phyloP scores from a whole-genome alignment of 495 filamentous ascomycete genomes.

The Ascodesmis nigricans region DNA sequence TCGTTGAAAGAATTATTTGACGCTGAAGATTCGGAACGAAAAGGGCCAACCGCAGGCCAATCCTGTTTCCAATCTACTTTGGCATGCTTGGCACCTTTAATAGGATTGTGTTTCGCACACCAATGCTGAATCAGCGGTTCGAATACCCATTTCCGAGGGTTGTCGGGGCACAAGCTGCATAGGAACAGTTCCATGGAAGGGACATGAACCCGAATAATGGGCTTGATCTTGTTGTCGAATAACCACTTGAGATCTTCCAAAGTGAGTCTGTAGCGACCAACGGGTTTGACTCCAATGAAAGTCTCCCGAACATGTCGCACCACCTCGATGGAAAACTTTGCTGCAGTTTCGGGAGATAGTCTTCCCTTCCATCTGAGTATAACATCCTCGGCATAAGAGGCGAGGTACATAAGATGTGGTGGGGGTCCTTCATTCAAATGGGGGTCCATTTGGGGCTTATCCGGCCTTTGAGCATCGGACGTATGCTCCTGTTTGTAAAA shows the following conservation, averaged over 20 bases:
- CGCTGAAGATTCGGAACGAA: constrained; percentile 32
- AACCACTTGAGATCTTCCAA: constrained; percentile 75
- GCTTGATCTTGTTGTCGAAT: constrained; percentile 52
- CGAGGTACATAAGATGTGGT: no score
- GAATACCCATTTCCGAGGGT: constrained; percentile 43
- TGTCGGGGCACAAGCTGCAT: constrained; percentile 43
- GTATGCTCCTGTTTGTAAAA: no score
- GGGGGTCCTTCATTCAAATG: no score
- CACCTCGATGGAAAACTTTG: constrained; percentile 44
- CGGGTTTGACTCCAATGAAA: constrained; percentile 37
- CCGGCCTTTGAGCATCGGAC: no score
- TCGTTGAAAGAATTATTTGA: no score
- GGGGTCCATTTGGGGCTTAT: no score
- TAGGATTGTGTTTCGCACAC: constrained; percentile 52
- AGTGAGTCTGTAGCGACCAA: constrained; percentile 29
- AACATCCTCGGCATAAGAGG: constrained; percentile 38
- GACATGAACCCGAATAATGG: constrained; percentile 34
- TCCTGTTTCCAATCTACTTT: constrained; percentile 57
- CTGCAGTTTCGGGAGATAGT: constrained; percentile 35
- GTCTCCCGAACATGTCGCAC: constrained; percentile 37
- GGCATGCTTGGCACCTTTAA: constrained; percentile 41
- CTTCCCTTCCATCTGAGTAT: constrained; percentile 39
- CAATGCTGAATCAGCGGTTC: constrained; percentile 62
- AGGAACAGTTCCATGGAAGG: constrained; percentile 44
- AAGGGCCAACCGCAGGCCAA: constrained; percentile 55